A percentile compares a stretch with the other conserved stretches of the same genome.
These are phyloP conservation scores for Dichotomopilus funicola DNA, from an alignment of 2,329 filamentous ascomycete genomes.

Conservation along the genomic window DNA sequence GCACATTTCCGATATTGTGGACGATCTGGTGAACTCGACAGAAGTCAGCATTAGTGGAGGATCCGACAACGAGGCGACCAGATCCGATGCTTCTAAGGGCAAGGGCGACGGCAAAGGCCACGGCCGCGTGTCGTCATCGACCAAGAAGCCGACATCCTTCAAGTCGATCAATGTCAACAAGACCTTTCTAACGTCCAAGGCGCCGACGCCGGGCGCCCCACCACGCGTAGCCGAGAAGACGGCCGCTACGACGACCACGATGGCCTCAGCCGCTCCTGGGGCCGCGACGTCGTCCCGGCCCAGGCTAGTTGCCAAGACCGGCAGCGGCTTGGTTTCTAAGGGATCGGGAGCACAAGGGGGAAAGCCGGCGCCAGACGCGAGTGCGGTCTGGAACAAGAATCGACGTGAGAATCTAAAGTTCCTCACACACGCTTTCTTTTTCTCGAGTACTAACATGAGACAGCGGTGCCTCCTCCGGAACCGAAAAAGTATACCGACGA, in stretches of 20 bases:
- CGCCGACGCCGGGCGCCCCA: conserved; percentile 36
- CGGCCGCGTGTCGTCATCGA: conserved; percentile 50
- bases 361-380: conserved; percentile 62
- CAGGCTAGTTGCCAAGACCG: conserved; percentile 69
- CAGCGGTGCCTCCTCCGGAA: conserved; percentile 59
- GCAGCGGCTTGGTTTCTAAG: conserved; percentile 46
- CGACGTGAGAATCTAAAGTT: conserved; percentile 51
- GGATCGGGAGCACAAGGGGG: conserved; percentile 47
- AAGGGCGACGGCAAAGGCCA: conserved; percentile 53
- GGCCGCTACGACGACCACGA: conserved; percentile 36
- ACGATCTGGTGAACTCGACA: conserved; percentile 54
- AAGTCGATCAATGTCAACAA: conserved; percentile 83
- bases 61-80: conserved; percentile 69
- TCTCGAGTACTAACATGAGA: conserved; percentile 16
- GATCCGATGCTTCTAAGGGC: conserved; percentile 47
- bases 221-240: conserved; percentile 49
- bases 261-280: conserved; percentile 36
- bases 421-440: neutral
- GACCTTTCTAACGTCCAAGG: conserved; percentile 72
- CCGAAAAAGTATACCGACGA: conserved; percentile 81
- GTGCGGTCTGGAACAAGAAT: conserved; percentile 84
- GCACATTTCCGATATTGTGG: conserved; percentile 49
- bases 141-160: conserved; percentile 72
- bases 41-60: conserved; percentile 66
- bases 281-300: conserved; percentile 51